phyloP scores from a whole-genome alignment of 768 basidiomycete genomes.

The Suillus hirtellus region DNA sequence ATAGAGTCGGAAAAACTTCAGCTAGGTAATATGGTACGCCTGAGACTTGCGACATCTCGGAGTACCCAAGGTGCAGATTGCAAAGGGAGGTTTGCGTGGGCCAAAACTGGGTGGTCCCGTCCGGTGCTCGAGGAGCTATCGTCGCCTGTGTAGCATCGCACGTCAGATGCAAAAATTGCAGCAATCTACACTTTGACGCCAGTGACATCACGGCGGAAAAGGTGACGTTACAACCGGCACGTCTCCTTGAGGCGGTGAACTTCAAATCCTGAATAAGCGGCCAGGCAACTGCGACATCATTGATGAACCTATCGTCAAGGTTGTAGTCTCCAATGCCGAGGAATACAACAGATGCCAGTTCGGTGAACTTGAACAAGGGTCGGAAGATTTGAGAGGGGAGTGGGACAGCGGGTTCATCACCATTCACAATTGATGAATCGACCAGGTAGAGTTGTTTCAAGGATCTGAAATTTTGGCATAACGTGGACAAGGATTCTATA shows the following conservation, averaged over 20 bases:
- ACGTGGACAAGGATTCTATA: too few relatives aligned
- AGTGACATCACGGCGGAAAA: neutral
- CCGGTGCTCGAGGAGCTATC: neutral
- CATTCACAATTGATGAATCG: too few relatives aligned
- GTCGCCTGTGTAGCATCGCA: neutral
- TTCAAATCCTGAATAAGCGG: neutral
- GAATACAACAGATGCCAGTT: neutral
- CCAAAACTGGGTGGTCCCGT: neutral
- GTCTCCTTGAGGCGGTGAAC: neutral
- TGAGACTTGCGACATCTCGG: neutral
- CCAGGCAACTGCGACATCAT: neutral
- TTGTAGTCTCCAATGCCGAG: neutral
- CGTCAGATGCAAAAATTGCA: neutral
- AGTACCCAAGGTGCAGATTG: neutral
- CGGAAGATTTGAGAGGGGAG: neutral
- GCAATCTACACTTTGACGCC: neutral
- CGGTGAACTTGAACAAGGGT: neutral
- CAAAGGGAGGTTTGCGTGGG: neutral
- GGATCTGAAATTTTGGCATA: neutral
- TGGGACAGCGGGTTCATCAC: neutral
- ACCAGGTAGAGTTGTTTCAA: neutral
- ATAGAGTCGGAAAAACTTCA: neutral
- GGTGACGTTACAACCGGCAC: neutral
- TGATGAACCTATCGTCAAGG: neutral
- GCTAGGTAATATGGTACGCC: neutral